These are phyloP conservation scores for Pyrus hybrid DNA, from an alignment of 331 rosid genomes.

Conservation along the genomic window DNA sequence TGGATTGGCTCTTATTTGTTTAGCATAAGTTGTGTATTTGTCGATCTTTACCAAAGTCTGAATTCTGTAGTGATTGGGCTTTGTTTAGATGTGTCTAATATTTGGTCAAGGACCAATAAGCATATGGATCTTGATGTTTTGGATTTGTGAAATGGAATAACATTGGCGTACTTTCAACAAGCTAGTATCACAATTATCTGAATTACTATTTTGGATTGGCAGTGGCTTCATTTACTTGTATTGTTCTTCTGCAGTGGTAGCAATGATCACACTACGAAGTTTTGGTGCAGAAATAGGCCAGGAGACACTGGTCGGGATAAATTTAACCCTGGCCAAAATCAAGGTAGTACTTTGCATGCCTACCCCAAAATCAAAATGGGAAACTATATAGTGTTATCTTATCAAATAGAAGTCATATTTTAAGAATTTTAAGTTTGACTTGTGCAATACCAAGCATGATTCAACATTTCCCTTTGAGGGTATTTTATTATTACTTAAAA, in stretches of 20 bases:
- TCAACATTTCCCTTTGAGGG: background rate
- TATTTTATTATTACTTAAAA: background rate
- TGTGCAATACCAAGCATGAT: background rate
- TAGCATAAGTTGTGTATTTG: background rate
- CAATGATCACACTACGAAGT: constrained; percentile 95
- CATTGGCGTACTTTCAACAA: background rate
- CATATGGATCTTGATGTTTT: background rate
- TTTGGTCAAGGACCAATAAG: background rate
- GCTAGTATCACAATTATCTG: background rate
- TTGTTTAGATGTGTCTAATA: background rate
- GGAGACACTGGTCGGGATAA: constrained; percentile 87
- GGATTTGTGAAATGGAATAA: background rate
- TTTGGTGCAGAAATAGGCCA: constrained; percentile 98
- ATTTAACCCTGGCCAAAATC: constrained; percentile 54
- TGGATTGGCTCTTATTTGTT: background rate
- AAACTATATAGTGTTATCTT: background rate
- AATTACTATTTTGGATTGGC: background rate
- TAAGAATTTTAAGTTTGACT: background rate
- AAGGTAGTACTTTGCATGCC: constrained; percentile 32
- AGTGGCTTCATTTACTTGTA: constrained; percentile 8
- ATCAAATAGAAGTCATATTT: background rate
- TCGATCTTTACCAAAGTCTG: background rate
- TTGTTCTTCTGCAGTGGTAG: constrained; percentile 76
- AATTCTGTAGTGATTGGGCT: background rate
- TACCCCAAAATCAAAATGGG: background rate